Evolutionary conservation across 164 flowering plant species (phyloP), one percentile per base, ranked within the genome.

Genomic region (Kingdonia uniflora): DNA sequence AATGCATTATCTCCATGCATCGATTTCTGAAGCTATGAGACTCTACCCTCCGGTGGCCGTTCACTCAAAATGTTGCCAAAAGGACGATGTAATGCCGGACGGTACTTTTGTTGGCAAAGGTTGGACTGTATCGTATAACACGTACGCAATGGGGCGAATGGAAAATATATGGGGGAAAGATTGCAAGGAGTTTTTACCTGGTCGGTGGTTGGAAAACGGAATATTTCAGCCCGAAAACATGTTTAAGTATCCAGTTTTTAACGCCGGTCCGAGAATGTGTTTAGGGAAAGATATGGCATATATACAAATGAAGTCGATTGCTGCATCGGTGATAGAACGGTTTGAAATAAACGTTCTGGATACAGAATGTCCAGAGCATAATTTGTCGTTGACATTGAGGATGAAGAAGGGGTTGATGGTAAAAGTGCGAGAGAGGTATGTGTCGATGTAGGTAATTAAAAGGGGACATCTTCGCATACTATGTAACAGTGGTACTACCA

Each of bases 221-320:
- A 20, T 47, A 25, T 47, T 47, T 13, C 25, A 22, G 26, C 26
- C 29, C 3, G 20, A 17, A 13, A 20, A 14, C 23, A 23, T 12
- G 26, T 47, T 47, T 47, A 23, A 25, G 23, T 47, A 17, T 47
- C 51, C 51, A 14, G 29, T 47, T 20, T 47, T 47, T 47, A 22
- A 47, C 23, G 29, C 29, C 5, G 51, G 51, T 5, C 51, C 25
- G 0, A 47, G 51, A 15, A 47, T 47, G 0, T 47, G 51, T 47
- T 47, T 47, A 11, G 51, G 51, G 33, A 47, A 21, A 13, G 51
- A 47, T 10, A 47, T 47, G 51, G 51, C 33, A 5, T 47, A 47
- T 0, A 47, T 47, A 14, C 51, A 47, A 22, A 47, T 47, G 51
- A 47, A 47, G 51, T 47, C 51, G 2, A 21, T 47, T 47, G 29